These are phyloP conservation scores for Fusarium solani-melongenae DNA, from an alignment of 2,329 filamentous ascomycete genomes.

Conservation along the genomic window DNA sequence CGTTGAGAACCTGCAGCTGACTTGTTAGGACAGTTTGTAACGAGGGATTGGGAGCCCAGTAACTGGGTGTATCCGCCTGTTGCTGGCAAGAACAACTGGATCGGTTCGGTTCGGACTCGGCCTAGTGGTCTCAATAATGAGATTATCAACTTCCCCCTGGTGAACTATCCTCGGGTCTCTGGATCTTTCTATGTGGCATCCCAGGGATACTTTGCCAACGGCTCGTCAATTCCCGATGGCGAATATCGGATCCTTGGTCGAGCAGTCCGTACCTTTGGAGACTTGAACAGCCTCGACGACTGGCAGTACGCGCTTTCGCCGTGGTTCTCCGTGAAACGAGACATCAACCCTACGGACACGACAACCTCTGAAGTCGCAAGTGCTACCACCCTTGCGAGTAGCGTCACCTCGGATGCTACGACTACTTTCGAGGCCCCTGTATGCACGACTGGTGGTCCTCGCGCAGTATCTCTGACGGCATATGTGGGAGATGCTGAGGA, in stretches of 20 bases:
- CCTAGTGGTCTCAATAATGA: not conserved
- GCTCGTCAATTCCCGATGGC: not conserved
- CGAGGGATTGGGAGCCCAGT: slow-evolving; percentile 4
- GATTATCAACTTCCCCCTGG: not conserved
- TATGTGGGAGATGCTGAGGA: not conserved
- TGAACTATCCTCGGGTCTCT: not conserved
- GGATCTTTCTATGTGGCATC: not conserved
- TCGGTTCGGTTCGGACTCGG: not conserved
- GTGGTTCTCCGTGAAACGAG: slow-evolving; percentile 1
- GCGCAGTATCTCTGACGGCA: not conserved
- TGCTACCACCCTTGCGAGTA: not conserved
- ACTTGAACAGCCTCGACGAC: slow-evolving; percentile 3
- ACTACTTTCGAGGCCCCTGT: not conserved
- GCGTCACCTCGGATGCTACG: not conserved
- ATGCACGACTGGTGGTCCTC: not conserved
- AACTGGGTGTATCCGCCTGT: slow-evolving; percentile 15
- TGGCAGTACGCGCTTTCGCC: slow-evolving; percentile 7
- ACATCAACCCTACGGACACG: not conserved
- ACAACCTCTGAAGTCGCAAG: not conserved
- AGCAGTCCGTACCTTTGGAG: slow-evolving; percentile 3
- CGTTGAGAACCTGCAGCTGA: not conserved
- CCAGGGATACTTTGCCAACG: not conserved
- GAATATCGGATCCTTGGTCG: slow-evolving; percentile 4
- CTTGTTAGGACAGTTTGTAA: not conserved
- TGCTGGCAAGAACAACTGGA: slow-evolving; percentile 9